phyloP scores from a whole-genome alignment of 495 filamentous ascomycete genomes.

The Elaphomyces granulatus region DNA sequence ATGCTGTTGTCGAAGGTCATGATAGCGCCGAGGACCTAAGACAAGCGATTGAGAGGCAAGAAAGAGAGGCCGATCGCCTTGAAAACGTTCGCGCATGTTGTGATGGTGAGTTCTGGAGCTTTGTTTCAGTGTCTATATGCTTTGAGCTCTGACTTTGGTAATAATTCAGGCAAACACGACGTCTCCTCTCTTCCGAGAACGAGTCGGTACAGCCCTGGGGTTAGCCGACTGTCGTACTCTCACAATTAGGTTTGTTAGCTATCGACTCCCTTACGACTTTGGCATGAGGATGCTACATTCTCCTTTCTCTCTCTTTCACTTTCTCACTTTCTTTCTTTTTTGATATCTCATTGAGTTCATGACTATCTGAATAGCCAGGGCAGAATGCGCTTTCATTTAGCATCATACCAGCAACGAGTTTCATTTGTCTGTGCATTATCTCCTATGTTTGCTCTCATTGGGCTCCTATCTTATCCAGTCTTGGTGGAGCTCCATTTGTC shows the following conservation, averaged over 20 bases:
- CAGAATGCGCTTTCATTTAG: not conserved
- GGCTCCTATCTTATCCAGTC: too few relatives aligned
- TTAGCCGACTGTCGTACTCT: constrained; percentile 15
- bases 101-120: constrained; percentile 53
- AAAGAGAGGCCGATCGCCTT: constrained; percentile 57
- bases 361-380: not conserved
- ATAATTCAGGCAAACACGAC: constrained; percentile 45
- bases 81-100: constrained; percentile 97
- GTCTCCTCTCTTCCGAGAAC: constrained; percentile 35
- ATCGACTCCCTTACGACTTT: too few relatives aligned
- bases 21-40: constrained; percentile 72
- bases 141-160: constrained; percentile 12
- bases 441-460: too few relatives aligned
- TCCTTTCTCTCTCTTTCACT: not conserved
- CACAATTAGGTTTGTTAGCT: constrained; percentile 11
- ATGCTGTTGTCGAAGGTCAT: constrained; percentile 47
- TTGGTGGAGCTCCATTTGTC: too few relatives aligned
- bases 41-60: constrained; percentile 57
- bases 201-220: constrained; percentile 29
- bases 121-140: not conserved
- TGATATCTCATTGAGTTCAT: not conserved
- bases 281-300: too few relatives aligned
- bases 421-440: constrained; percentile 13
- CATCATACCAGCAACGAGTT: constrained; percentile 17
- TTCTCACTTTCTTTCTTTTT: not conserved